Evolutionary conservation across 2,329 filamentous ascomycete species (phyloP).

Genomic region (Xylaria sp.): DNA sequence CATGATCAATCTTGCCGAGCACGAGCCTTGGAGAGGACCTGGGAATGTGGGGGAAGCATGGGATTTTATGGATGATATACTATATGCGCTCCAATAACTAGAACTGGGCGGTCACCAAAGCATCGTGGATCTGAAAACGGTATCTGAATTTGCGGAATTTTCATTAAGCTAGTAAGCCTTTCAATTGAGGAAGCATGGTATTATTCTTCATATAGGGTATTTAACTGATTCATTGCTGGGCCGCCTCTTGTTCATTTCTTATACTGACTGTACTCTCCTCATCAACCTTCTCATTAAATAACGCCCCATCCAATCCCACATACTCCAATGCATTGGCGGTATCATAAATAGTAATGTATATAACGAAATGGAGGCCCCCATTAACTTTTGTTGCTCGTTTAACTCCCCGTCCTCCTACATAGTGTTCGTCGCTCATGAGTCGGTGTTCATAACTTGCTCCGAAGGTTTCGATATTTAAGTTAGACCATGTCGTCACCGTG

Average conservation of each 20-base stretch:
- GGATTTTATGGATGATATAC: too few species aligned
- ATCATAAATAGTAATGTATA: background rate
- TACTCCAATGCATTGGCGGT: background rate
- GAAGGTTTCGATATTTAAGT: background rate
- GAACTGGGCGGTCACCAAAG: background rate
- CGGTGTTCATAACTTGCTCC: background rate
- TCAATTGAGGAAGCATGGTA: background rate
- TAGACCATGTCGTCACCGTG: conserved; percentile 47
- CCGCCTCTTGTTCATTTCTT: background rate
- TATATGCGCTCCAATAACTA: conserved; percentile 34
- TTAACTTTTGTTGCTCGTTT: background rate
- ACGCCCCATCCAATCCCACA: background rate
- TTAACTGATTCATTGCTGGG: background rate
- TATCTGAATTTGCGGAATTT: background rate
- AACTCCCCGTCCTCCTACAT: background rate
- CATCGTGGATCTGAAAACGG: background rate
- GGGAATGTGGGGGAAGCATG: background rate
- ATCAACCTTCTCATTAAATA: background rate
- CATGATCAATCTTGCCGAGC: background rate
- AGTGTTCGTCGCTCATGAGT: background rate
- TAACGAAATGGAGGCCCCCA: background rate
- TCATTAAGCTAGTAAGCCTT: background rate
- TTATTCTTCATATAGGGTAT: background rate
- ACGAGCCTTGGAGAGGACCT: background rate
- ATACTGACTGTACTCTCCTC: background rate